A percentile compares a stretch with the other conserved stretches of the same genome.
These are phyloP conservation scores for Alternaria panax DNA, from an alignment of 2,329 filamentous ascomycete species.

Conservation along the genomic window DNA sequence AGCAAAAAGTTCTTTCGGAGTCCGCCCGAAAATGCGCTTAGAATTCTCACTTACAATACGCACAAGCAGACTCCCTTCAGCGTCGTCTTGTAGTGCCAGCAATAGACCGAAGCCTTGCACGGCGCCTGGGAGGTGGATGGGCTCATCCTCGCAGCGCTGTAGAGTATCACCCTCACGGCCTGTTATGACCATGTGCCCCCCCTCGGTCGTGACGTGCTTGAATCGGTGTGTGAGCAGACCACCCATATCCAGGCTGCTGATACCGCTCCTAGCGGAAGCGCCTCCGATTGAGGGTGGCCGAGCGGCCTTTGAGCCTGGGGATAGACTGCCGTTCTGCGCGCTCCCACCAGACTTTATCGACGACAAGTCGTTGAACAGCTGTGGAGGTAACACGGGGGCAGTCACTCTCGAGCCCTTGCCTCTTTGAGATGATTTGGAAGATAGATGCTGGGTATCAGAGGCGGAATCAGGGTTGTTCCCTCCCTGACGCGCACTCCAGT, in stretches of 20 bases:
- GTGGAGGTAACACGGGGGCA: slow-evolving; percentile 32
- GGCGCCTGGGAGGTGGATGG: slow-evolving; percentile 85
- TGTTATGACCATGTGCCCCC: slow-evolving; percentile 83
- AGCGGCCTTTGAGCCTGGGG: slow-evolving; percentile 32
- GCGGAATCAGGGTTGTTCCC: slow-evolving; percentile 11
- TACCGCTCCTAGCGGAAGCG: slow-evolving; percentile 45
- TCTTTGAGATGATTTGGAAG: slow-evolving; percentile 6
- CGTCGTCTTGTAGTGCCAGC: slow-evolving; percentile 74
- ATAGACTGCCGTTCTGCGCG: slow-evolving; percentile 26
- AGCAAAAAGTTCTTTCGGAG: slow-evolving; percentile 76
- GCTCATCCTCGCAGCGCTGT: slow-evolving; percentile 88
- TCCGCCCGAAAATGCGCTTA: slow-evolving; percentile 75
- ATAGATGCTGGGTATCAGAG: slow-evolving; percentile 6
- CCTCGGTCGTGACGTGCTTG: slow-evolving; percentile 76
- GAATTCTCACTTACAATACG: slow-evolving; percentile 85
- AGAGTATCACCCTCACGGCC: slow-evolving; percentile 74
- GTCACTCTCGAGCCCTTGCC: slow-evolving; percentile 16
- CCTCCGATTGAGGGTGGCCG: slow-evolving; percentile 34
- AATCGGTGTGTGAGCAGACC: slow-evolving; percentile 74
- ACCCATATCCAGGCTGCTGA: slow-evolving; percentile 52
- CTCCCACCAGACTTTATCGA: slow-evolving; percentile 40
- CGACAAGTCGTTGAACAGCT: slow-evolving; percentile 48
- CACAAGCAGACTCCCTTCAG: slow-evolving; percentile 70
- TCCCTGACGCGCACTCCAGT: slow-evolving; percentile 8
- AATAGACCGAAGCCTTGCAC: slow-evolving; percentile 82